These are phyloP conservation scores for Tolypocladium tundrense DNA, from an alignment of 2,329 filamentous ascomycete species.

Conservation along the genomic window DNA sequence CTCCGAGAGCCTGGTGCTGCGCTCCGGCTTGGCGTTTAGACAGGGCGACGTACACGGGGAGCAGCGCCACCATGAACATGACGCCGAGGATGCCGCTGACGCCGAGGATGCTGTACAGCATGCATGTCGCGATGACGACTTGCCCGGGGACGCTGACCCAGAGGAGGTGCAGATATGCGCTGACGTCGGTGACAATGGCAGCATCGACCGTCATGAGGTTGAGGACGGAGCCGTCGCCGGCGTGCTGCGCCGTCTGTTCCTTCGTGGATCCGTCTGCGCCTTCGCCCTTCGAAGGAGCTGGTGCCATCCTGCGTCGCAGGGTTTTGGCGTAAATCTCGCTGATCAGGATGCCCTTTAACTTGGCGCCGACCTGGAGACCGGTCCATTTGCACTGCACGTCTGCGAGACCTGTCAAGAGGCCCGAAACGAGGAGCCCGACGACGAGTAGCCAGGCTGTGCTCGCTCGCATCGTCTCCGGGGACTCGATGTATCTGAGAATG, in stretches of 20 bases:
- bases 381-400: constrained; percentile 1
- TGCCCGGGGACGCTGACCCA: neutral
- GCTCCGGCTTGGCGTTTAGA: neutral
- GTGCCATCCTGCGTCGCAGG: neutral
- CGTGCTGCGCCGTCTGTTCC: neutral
- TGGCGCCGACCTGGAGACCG: neutral
- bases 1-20: neutral
- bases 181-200: neutral
- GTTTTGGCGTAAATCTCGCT: neutral
- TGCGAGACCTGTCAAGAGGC: neutral
- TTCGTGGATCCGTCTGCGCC: no score
- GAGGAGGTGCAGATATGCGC: neutral
- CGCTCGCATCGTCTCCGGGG: neutral
- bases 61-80: neutral
- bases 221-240: neutral
- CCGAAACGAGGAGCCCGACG: neutral
- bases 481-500: neutral
- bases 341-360: neutral
- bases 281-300: neutral
- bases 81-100: neutral
- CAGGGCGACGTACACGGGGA: neutral
- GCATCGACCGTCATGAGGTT: neutral
- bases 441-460: neutral
- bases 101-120: neutral
- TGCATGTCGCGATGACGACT: neutral